Evolutionary conservation across 2,329 filamentous ascomycete species (phyloP), one percentile per base, ranked within the genome.

Genomic region (Cladophialophora yegresii): DNA sequence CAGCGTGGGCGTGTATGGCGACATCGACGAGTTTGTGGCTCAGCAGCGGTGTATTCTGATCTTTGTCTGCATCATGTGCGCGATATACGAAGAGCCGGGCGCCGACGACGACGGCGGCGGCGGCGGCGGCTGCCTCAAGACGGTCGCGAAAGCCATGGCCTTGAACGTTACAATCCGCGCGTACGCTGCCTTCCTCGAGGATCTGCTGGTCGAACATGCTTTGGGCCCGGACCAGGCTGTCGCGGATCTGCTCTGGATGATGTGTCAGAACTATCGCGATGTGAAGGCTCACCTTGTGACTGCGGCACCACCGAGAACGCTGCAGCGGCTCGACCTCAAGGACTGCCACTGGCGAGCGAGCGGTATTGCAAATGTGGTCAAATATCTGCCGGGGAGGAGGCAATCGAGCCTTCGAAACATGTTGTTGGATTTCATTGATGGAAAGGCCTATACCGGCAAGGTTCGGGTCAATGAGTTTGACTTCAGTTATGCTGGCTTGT

Each of bases 241-340:
- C 22, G 57, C 64, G 36, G 64, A 66, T 26, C 12, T 66, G 43
- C 57, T 66, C 20, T 66, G 64, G 64, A 64, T 66, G 40, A 66
- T 66, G 61, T 54, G 63, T 20, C 61, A 66, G 33, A 64, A 66
- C 23, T 66, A 63, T 23, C 53, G 64, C 7, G 53, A 64, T 7
- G 47, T 63, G 12, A 54, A 63, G 61, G 49, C 54, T 32, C 58
- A 22, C 23, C 49, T 43, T 16, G 32, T 49, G 9, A 40, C 40
- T 36, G 57, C 33, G 16, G 57, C 43, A 7, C 45, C 53, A 9
- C 13, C 50, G 47, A 30, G 62, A 23, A 49, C 57, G 1, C 40
- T 66, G 26, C 47, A 63, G 30, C 32, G n/a, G 6, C 54, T 66
- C 26, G 54, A 64, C 26, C 40, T 66, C 32, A 47, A 53, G 28